phyloP scores from a whole-genome alignment of 1,284 basidiomycete genomes.

The Apiotrichum domesticum region DNA sequence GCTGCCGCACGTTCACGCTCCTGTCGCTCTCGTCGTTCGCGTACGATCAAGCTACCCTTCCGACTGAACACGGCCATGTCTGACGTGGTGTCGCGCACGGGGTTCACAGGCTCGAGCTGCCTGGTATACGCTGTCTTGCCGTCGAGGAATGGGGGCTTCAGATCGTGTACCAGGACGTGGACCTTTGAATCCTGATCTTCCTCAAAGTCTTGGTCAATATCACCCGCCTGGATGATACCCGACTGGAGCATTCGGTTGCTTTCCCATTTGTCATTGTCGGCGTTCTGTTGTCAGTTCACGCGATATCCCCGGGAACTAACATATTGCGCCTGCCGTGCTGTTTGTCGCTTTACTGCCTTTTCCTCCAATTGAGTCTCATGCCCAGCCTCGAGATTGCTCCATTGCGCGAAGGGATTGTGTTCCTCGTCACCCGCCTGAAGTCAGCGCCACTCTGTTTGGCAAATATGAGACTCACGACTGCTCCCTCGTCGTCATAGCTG shows the following conservation, averaged over 20 bases:
- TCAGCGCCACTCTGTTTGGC: background rate
- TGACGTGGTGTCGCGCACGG: slow-evolving; percentile 85
- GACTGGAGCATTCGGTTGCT: slow-evolving; percentile 94
- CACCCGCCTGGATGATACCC: slow-evolving; percentile 78
- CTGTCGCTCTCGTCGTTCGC: slow-evolving; percentile 90
- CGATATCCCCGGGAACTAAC: slow-evolving; percentile 50
- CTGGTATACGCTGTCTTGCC: slow-evolving; percentile 94
- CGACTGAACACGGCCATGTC: slow-evolving; percentile 94
- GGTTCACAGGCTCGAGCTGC: slow-evolving; percentile 95
- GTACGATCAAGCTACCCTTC: slow-evolving; percentile 88
- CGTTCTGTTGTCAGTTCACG: slow-evolving; percentile 57
- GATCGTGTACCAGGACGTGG: slow-evolving; percentile 92
- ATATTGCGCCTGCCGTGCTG: slow-evolving; percentile 88
- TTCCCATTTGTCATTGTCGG: slow-evolving; percentile 98
- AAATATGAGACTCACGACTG: slow-evolving; percentile 51
- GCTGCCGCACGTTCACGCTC: slow-evolving; percentile 91
- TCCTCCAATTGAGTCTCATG: slow-evolving; percentile 73
- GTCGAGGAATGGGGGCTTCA: slow-evolving; percentile 96
- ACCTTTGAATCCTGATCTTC: slow-evolving; percentile 92
- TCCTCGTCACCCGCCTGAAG: slow-evolving; percentile 68
- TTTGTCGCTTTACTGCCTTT: slow-evolving; percentile 78
- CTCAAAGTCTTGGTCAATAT: slow-evolving; percentile 81
- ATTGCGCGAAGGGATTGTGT: slow-evolving; percentile 86
- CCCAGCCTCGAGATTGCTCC: slow-evolving; percentile 66
- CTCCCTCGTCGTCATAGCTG: slow-evolving; percentile 77